Evolutionary conservation across 371 early-diverging fungal genomes (phyloP).

Genomic region (Globomyces sp.): DNA sequence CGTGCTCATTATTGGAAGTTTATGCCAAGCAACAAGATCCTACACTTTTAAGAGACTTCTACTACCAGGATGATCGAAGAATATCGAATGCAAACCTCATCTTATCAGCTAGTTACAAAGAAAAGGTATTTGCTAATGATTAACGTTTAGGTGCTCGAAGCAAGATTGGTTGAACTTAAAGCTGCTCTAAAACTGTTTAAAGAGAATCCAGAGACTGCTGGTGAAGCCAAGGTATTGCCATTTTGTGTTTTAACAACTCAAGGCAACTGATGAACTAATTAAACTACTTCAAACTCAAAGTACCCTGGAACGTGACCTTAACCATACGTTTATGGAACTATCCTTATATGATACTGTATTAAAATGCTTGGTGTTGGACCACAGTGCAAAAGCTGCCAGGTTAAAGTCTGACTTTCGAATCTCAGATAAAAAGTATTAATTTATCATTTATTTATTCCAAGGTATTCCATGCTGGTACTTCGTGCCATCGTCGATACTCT

Average conservation of each 20-base stretch:
- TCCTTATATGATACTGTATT: conserved; percentile 84
- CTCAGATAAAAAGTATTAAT: conserved; percentile 72
- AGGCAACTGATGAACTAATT: conserved; percentile 76
- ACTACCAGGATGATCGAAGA: conserved; percentile 89
- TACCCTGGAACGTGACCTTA: conserved; percentile 68
- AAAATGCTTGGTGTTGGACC: conserved; percentile 71
- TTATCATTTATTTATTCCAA: too few species aligned
- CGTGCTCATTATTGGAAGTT: conserved; percentile 76
- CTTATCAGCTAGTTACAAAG: conserved; percentile 48
- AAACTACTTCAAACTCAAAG: conserved; percentile 71
- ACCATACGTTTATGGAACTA: conserved; percentile 66
- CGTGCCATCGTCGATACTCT: conserved; percentile 20
- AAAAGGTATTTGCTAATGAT: background rate
- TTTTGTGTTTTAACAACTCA: too few species aligned
- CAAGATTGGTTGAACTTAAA: conserved; percentile 68
- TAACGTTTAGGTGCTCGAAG: conserved; percentile 45
- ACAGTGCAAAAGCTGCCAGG: conserved; percentile 70
- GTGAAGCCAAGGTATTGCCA: conserved; percentile 67
- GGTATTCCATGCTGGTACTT: background rate
- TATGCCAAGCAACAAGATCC: conserved; percentile 76
- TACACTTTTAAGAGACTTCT: conserved; percentile 83
- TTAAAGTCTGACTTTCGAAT: conserved; percentile 80
- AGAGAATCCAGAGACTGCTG: conserved; percentile 66
- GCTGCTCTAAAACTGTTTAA: conserved; percentile 67
- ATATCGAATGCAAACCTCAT: conserved; percentile 65